Percentiles rank a stretch among this genome's conserved stretches.
Conservation (phyloP, 805 yeast species). For the Wickerhamiella occidentalis region DNA sequence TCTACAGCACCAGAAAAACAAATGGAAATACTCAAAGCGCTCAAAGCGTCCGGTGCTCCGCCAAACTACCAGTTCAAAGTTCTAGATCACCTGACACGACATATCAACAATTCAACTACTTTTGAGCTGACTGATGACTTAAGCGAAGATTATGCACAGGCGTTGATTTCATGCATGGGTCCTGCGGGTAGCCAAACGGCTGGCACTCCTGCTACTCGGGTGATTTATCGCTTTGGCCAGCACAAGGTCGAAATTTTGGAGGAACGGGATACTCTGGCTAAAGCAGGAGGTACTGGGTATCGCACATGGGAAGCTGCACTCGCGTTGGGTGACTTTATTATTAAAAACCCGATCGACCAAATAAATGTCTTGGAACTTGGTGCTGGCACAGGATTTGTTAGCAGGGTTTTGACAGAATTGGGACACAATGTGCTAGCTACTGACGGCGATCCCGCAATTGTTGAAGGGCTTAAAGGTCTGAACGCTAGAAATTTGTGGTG, state of each 20-base stretch:
- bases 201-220: background rate
- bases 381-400: conserved; percentile 78
- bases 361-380: conserved; percentile 57
- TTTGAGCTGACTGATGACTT: conserved; percentile 1
- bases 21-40: conserved; percentile 7
- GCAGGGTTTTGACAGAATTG: conserved; percentile 31
- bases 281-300: conserved; percentile 68
- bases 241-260: conserved; percentile 19
- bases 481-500: conserved; percentile 30
- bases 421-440: conserved; percentile 36
- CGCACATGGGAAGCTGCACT: conserved; percentile 93
- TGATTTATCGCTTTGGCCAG: conserved; percentile 4
- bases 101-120: conserved; percentile 6
- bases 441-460: conserved; percentile 52
- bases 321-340: conserved; percentile 40
- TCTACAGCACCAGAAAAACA: conserved; percentile 9
- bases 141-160: conserved; percentile 7
- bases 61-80: conserved; percentile 13
- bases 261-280: conserved; percentile 21
- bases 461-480: conserved; percentile 40
- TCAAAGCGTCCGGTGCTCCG: conserved; percentile 7
- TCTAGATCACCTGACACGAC: conserved; percentile 11
- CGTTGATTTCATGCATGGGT: background rate
- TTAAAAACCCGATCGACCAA: conserved; percentile 14
- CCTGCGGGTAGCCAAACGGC: background rate